These are phyloP conservation scores for Polygonum maritimum DNA, from an alignment of 148 eudicot genomes.

Conservation along the genomic window DNA sequence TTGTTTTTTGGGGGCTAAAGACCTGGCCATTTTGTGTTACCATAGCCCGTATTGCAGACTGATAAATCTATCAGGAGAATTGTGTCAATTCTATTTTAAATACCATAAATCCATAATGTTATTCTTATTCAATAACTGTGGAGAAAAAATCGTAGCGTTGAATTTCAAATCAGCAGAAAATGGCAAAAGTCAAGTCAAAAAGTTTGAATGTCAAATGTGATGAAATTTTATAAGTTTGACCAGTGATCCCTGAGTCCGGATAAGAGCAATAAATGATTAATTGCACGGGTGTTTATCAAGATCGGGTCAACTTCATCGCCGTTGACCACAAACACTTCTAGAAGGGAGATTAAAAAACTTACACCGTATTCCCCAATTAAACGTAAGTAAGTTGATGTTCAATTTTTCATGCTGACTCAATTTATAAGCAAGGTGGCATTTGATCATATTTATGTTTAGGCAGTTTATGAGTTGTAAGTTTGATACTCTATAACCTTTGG, in stretches of 20 bases:
- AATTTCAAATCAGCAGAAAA: neutral
- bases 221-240: neutral
- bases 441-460: no score
- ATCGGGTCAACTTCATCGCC: neutral
- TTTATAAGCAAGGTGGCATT: no score
- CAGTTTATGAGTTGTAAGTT: no score
- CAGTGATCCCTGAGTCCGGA: neutral
- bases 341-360: neutral
- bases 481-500: no score
- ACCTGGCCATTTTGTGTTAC: no score
- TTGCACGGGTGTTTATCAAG: neutral
- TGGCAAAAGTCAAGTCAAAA: neutral
- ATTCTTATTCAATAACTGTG: no score
- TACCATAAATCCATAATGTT: no score
- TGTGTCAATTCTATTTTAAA: no score
- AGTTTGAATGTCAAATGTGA: constrained; percentile 8
- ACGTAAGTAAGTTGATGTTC: neutral
- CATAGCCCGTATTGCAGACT: no score
- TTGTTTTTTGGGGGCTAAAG: no score
- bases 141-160: neutral
- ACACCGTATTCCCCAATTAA: neutral
- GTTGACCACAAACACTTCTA: neutral
- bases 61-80: no score
- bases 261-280: neutral
- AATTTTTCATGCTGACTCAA: neutral